Conservation (phyloP, 2,329 filamentous ascomycete species). For the Colletotrichum echinochloae region DNA sequence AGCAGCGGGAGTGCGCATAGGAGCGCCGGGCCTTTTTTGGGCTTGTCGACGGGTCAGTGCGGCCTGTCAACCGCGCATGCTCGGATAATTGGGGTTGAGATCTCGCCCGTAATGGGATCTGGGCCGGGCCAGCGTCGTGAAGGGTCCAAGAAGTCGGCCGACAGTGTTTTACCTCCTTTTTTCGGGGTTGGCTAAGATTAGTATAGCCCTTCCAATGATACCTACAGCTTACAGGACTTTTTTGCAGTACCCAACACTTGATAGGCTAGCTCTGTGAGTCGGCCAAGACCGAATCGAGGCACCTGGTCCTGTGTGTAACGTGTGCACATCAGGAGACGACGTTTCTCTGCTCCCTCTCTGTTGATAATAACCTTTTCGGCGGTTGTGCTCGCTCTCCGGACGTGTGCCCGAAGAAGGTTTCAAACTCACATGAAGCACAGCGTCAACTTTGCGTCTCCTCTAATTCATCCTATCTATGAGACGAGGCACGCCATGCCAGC, state of each 20-base stretch:
- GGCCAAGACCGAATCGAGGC: not conserved
- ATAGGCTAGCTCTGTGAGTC: not conserved
- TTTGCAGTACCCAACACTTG: not conserved
- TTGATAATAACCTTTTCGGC: not conserved
- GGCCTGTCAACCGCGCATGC: constrained; percentile 13
- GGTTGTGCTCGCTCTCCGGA: not conserved
- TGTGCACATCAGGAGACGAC: not conserved
- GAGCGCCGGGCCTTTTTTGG: constrained; percentile 28
- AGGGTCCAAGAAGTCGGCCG: not conserved
- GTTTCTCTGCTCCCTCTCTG: too few species aligned
- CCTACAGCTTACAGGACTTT: constrained; percentile 6
- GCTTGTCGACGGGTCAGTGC: constrained; percentile 14
- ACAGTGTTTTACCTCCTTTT: constrained; percentile 2
- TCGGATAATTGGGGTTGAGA: constrained; percentile 8
- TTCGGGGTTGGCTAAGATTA: constrained; percentile 9
- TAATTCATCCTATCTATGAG: constrained; percentile 18
- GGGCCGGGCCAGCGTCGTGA: not conserved
- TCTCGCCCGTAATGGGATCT: not conserved
- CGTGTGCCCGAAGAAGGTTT: not conserved
- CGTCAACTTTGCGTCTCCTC: not conserved
- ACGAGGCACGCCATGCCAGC: not conserved
- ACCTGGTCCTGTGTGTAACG: too few species aligned
- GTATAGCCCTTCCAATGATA: constrained; percentile 36
- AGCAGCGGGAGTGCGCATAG: constrained; percentile 23
- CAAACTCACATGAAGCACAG: not conserved